phyloP scores from a whole-genome alignment of 768 basidiomycete species.

The Lentinus tigrinus region DNA sequence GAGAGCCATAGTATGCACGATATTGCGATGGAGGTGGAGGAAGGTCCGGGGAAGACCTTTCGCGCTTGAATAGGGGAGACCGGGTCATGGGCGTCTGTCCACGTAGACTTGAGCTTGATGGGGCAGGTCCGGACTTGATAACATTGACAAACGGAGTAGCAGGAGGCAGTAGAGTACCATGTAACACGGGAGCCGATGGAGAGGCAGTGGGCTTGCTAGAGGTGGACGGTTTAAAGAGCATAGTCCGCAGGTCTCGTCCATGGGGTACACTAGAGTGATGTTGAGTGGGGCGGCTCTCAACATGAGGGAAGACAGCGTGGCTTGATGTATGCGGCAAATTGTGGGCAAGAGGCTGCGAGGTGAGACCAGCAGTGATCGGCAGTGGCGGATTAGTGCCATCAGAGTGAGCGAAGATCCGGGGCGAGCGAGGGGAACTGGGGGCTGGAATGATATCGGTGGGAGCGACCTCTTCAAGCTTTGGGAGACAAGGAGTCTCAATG shows the following conservation, averaged over 20 bases:
- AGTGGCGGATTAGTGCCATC: too few relatives aligned
- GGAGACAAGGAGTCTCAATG: not conserved
- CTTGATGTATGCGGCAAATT: too few relatives aligned
- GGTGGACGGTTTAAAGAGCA: too few relatives aligned
- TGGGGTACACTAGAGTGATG: too few relatives aligned
- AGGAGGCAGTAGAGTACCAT: too few relatives aligned
- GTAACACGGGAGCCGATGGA: too few relatives aligned
- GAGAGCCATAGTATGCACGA: not conserved
- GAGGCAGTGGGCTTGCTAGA: too few relatives aligned
- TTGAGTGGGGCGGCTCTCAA: too few relatives aligned
- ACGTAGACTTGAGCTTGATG: too few relatives aligned
- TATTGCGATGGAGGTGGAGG: not conserved
- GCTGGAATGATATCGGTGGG: not conserved
- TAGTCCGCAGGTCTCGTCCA: too few relatives aligned
- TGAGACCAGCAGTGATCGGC: too few relatives aligned
- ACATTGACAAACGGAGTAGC: not conserved
- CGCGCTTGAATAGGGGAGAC: not conserved
- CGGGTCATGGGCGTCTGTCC: not conserved
- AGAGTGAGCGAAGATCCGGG: not conserved
- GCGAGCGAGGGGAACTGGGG: not conserved
- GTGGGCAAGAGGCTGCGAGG: too few relatives aligned
- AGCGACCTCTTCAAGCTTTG: not conserved
- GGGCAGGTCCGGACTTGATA: not conserved
- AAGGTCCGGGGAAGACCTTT: conserved; percentile 1
- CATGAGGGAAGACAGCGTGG: not conserved